These are phyloP conservation scores for Leccinellum luteum DNA, from an alignment of 768 basidiomycete genomes.

Conservation along the genomic window DNA sequence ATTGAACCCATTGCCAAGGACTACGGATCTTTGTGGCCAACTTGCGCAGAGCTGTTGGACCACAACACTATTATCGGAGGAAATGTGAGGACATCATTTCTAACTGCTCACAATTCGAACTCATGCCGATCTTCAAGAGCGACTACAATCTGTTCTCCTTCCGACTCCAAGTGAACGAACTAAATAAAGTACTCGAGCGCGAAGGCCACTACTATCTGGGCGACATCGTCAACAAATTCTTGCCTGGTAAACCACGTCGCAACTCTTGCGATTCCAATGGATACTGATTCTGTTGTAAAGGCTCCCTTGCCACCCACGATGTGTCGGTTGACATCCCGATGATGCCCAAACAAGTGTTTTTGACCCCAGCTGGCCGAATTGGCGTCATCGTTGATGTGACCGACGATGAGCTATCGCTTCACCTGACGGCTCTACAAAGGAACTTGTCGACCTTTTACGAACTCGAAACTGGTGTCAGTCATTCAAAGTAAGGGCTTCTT, in stretches of 20 bases:
- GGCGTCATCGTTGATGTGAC: conserved; percentile 65
- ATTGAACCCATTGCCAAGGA: conserved; percentile 65
- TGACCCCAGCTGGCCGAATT: conserved; percentile 77
- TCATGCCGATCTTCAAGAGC: conserved; percentile 42
- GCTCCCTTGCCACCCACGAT: conserved; percentile 50
- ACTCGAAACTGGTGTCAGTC: conserved; percentile 54
- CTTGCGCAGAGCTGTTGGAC: conserved; percentile 58
- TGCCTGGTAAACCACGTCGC: conserved; percentile 48
- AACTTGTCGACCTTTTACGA: conserved; percentile 60
- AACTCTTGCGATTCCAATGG: not conserved
- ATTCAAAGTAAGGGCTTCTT: conserved; percentile 50
- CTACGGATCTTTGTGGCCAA: conserved; percentile 73
- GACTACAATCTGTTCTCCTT: conserved; percentile 69
- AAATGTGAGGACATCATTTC: conserved; percentile 51
- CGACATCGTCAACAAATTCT: conserved; percentile 75
- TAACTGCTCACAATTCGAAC: not conserved
- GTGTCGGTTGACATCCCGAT: conserved; percentile 41
- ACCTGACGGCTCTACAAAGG: conserved; percentile 69
- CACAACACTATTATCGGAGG: conserved; percentile 62
- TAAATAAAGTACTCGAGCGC: conserved; percentile 50
- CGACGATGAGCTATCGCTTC: conserved; percentile 46
- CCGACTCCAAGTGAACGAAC: conserved; percentile 43
- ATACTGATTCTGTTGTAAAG: conserved; percentile 34
- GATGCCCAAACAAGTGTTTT: conserved; percentile 63
- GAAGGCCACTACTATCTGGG: conserved; percentile 73